Evolutionary conservation across 306 rosid species (phyloP).

Genomic region (Erythrophleum fordii): DNA sequence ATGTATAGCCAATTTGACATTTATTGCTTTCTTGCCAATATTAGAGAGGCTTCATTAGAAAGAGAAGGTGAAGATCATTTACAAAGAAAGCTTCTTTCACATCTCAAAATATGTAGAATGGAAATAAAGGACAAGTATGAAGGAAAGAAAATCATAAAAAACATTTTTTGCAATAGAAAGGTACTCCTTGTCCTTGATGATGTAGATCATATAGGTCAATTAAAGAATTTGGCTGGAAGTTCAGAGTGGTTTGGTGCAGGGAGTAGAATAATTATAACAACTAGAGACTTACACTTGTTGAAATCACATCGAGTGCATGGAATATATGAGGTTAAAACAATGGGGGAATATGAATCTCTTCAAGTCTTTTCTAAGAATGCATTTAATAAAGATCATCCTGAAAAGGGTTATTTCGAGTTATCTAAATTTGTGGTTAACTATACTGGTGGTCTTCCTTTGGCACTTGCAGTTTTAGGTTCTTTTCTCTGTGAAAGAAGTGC

Average conservation of each 20-base stretch:
- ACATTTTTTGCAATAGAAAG: background rate
- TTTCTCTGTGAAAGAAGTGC: background rate
- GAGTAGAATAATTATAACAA: background rate
- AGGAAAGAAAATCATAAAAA: background rate
- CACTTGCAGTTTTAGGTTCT: background rate
- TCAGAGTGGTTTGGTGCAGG: background rate
- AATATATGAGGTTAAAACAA: too few species aligned
- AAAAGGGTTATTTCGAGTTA: background rate
- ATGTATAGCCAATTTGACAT: background rate
- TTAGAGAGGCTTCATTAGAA: background rate
- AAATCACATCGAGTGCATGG: background rate
- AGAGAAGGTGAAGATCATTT: background rate
- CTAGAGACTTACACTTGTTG: too few species aligned
- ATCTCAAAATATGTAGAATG: background rate
- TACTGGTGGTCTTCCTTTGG: background rate
- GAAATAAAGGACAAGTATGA: background rate
- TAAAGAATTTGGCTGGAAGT: background rate
- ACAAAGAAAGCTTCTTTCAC: background rate
- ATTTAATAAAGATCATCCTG: background rate
- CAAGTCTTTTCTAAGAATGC: background rate
- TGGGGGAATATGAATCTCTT: background rate
- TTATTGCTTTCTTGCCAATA: background rate
- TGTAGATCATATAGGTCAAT: background rate
- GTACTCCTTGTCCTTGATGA: background rate
- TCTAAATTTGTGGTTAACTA: background rate